Percentiles rank a stretch among this genome's conserved stretches.
phyloP scores from a whole-genome alignment of 441 rosid species.

The Pelargonium cotyledonis region DNA sequence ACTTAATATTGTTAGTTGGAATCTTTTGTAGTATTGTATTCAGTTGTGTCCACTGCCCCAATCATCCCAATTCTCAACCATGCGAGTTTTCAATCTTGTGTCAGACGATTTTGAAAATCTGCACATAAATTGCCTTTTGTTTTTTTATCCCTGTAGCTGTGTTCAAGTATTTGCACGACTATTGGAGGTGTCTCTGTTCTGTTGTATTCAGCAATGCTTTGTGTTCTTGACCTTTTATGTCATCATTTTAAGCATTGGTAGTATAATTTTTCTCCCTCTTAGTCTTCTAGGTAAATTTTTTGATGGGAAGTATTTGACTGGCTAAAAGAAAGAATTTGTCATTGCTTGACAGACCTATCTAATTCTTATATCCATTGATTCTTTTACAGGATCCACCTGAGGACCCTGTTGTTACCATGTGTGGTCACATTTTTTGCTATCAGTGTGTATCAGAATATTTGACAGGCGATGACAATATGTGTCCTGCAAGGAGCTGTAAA shows the following conservation, averaged over 20 bases:
- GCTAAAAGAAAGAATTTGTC: background rate
- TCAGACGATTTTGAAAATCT: too few relatives aligned
- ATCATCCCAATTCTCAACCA: too few relatives aligned
- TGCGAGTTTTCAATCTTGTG: too few relatives aligned
- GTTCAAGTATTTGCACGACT: too few relatives aligned
- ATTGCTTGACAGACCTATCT: slow-evolving; percentile 5
- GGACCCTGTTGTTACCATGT: slow-evolving; percentile 78
- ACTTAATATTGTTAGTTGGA: too few relatives aligned
- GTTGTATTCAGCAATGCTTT: background rate
- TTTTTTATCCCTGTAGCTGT: too few relatives aligned
- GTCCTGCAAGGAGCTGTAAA: slow-evolving; percentile 67
- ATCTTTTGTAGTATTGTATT: background rate
- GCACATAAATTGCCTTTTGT: too few relatives aligned
- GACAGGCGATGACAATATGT: slow-evolving; percentile 71
- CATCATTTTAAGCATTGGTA: background rate
- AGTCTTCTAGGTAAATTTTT: too few relatives aligned
- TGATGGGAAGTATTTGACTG: background rate
- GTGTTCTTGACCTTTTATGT: background rate
- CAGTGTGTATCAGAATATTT: slow-evolving; percentile 72
- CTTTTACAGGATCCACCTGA: slow-evolving; percentile 87
- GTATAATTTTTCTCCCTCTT: too few relatives aligned
- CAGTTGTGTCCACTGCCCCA: background rate
- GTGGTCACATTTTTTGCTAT: slow-evolving; percentile 87
- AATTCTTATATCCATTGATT: slow-evolving; percentile 17
- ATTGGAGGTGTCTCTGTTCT: background rate